Conservation (phyloP, 768 basidiomycete genomes). For the Termitomyces sp. region DNA sequence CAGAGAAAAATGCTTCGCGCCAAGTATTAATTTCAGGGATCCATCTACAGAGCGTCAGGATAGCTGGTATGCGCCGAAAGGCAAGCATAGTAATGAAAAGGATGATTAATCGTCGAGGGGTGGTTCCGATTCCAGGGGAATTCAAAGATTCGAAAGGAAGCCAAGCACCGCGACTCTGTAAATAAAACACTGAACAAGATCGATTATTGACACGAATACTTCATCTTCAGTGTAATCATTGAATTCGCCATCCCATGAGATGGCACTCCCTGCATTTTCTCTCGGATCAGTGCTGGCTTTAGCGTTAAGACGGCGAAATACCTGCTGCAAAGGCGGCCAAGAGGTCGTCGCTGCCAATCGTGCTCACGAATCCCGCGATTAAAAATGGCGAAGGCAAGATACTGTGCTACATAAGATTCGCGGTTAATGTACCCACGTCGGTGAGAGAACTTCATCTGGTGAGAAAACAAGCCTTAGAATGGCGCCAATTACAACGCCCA, state of each 20-base stretch:
- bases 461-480: too few species aligned
- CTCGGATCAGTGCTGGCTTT: neutral
- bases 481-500: too few species aligned
- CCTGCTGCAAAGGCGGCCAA: conserved; percentile 85
- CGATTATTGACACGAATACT: conserved; percentile 85
- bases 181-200: conserved; percentile 77
- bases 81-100: too few species aligned
- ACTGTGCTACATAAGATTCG: too few species aligned
- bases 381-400: conserved; percentile 70
- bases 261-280: conserved; percentile 34
- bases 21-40: conserved; percentile 87
- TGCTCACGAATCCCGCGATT: conserved; percentile 71
- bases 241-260: conserved; percentile 91
- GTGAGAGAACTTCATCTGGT: too few species aligned
- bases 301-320: neutral
- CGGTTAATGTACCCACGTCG: too few species aligned
- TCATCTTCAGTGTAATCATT: conserved; percentile 82
- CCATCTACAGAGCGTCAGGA: too few species aligned
- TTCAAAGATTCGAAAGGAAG: conserved; percentile 62
- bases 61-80: too few species aligned
- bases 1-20: conserved; percentile 85
- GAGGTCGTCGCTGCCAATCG: conserved; percentile 86
- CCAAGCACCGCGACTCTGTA: conserved; percentile 92
- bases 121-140: too few species aligned
- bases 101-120: too few species aligned